Evolutionary conservation across 2,329 filamentous ascomycete species (phyloP).

Genomic region (Cercospora zeae-maydis): DNA sequence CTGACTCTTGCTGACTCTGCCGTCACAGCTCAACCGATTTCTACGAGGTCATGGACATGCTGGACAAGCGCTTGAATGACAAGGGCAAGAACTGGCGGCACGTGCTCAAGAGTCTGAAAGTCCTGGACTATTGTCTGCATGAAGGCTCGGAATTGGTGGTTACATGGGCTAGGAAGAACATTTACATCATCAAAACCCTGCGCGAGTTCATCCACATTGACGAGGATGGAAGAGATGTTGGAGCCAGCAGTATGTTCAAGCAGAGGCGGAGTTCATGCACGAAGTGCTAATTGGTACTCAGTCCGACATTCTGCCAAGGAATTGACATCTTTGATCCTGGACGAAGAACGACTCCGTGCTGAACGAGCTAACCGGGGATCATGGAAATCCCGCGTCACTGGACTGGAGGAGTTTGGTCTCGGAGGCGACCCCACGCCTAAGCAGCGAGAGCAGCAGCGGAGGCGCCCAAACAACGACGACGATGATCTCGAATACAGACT

Average conservation of each 20-base stretch:
- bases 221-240: constrained; percentile 91
- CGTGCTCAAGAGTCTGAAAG: constrained; percentile 94
- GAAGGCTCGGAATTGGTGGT: constrained; percentile 95
- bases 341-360: constrained; percentile 85
- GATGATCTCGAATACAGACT: constrained; percentile 81
- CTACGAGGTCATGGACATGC: constrained; percentile 99
- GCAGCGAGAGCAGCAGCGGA: constrained; percentile 38
- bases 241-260: constrained; percentile 78
- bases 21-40: constrained; percentile 79
- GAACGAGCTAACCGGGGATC: constrained; percentile 88
- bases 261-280: no score
- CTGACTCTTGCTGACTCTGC: not conserved
- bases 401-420: constrained; percentile 60
- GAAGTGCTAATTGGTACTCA: constrained; percentile 45
- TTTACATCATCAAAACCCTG: constrained; percentile 98
- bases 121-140: constrained; percentile 95
- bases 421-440: constrained; percentile 37
- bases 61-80: constrained; percentile 97
- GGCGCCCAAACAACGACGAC: constrained; percentile 53
- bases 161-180: constrained; percentile 95
- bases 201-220: constrained; percentile 96
- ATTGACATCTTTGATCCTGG: constrained; percentile 82
- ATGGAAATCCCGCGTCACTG: constrained; percentile 95
- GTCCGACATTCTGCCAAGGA: constrained; percentile 96
- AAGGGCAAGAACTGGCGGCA: constrained; percentile 99